Conservation (phyloP, 768 basidiomycete species). For the Calocybe gangraenosa region DNA sequence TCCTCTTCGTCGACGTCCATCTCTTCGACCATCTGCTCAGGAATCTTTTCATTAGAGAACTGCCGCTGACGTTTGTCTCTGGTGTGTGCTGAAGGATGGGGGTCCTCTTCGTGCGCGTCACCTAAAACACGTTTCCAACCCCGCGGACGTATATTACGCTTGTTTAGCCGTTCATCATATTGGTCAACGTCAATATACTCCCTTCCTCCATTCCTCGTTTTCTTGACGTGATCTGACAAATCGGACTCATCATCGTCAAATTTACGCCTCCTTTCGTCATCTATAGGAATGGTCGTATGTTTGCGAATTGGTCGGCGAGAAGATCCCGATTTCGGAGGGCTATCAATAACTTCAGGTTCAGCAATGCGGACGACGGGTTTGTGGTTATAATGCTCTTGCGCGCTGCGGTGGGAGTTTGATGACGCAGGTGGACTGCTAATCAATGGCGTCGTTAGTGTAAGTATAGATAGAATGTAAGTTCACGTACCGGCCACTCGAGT, state of each 20-base stretch:
- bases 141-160: slow-evolving; percentile 26
- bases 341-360: slow-evolving; percentile 14
- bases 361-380: slow-evolving; percentile 19
- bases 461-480: not conserved
- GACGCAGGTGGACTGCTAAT: no score
- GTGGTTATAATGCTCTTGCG: slow-evolving; percentile 35
- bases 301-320: slow-evolving; percentile 28
- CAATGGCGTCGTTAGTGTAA: not conserved
- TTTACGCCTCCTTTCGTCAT: slow-evolving; percentile 34
- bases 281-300: slow-evolving; percentile 24
- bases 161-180: slow-evolving; percentile 36
- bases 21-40: slow-evolving; percentile 31
- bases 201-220: slow-evolving; percentile 47
- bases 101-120: slow-evolving; percentile 40
- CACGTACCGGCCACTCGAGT: slow-evolving; percentile 13
- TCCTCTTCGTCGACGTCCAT: slow-evolving; percentile 48
- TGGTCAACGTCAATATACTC: slow-evolving; percentile 46
- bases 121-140: slow-evolving; percentile 49
- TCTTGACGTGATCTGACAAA: slow-evolving; percentile 43
- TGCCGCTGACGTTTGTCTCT: slow-evolving; percentile 57
- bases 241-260: slow-evolving; percentile 38
- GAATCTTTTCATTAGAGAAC: slow-evolving; percentile 40
- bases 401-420: slow-evolving; percentile 22
- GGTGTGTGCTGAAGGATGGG: slow-evolving; percentile 26
- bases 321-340: slow-evolving; percentile 17